A percentile compares a stretch with the other conserved stretches of the same genome.
phyloP scores from a whole-genome alignment of 345 rosid genomes.

The Rhodomyrtus tomentosa region DNA sequence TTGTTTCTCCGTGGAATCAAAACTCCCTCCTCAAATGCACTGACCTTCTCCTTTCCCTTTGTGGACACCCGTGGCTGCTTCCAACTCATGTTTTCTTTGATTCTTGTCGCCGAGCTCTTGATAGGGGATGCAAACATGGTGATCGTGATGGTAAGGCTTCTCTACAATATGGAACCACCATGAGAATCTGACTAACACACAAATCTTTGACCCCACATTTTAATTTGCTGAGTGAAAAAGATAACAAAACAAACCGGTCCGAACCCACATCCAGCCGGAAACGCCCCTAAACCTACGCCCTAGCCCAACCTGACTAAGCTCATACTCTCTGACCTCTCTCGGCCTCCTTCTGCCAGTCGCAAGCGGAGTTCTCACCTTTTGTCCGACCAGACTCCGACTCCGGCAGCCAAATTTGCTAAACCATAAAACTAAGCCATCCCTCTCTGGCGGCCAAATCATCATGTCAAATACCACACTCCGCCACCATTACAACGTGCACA shows the following conservation, averaged over 20 bases:
- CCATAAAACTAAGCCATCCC: not conserved
- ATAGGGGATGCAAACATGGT: not conserved
- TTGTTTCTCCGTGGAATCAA: slow-evolving; percentile 15
- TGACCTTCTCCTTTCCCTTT: slow-evolving; percentile 40
- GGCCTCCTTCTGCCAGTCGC: not conserved
- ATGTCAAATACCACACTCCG: not conserved
- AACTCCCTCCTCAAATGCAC: slow-evolving; percentile 29
- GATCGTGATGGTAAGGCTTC: not conserved
- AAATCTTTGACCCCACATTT: not conserved
- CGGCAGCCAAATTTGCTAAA: not conserved
- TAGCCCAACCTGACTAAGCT: not conserved
- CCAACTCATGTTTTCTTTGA: slow-evolving; percentile 40
- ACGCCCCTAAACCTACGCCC: not conserved
- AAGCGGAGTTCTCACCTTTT: not conserved
- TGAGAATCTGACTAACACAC: too few species aligned
- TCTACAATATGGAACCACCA: not conserved
- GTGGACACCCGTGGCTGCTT: slow-evolving; percentile 52
- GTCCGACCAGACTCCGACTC: not conserved
- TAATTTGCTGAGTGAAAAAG: not conserved
- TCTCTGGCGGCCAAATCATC: not conserved
- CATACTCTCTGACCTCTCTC: not conserved
- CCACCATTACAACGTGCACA: not conserved
- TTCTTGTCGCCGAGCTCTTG: not conserved
- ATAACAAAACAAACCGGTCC: not conserved
- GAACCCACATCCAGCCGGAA: not conserved